Evolutionary conservation across 345 rosid species (phyloP), one percentile per base, ranked within the genome.

Genomic region (Aquilaria yunnanensis): DNA sequence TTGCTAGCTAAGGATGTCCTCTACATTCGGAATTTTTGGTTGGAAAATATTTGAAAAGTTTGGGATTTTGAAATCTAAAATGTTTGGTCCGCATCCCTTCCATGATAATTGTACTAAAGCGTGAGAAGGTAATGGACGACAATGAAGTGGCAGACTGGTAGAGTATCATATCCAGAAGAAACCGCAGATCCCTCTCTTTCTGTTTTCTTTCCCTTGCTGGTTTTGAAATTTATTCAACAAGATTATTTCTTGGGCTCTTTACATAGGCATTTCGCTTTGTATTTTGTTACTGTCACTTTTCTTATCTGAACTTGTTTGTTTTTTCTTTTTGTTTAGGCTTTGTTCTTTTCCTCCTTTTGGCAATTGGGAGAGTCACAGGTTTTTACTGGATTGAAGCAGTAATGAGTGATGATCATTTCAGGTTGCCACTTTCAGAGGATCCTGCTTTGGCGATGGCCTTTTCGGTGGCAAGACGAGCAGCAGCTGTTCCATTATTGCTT

Each of bases 361-460:
- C 43, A 37, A 5, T 31, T 64, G 29, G 6, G 32, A 13, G 51
- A 37, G 45, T 61, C 60, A 57, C 41, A 58, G 58, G 57, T 61
- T 55, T 33, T 67, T 2, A 32, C 45, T 60, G 23, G 45, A 47
- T 61, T 8, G 29, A 43, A 71, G 65, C 64, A 69, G 37, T 49
- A 14, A 12, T 64, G 62, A 75, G 32, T 61, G 59, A 71, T 69
- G 59, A 62, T n/a, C 47, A 57, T 30, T 80, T 58, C 72, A 94
- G 99, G 85, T 75, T 90, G 66, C 71, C 94, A 31, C 96, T 90
- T 67, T 86, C 99, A 10, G 99, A 94, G 78, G 99, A 94, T 81
- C 93, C 92, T 77, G 96, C 99, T 61, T 74, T 94, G 68, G 97
- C 97, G 67, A 94, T 94, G 99, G 99, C 97, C 57, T 90, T 94